phyloP scores from a whole-genome alignment of 2,329 filamentous ascomycete genomes.

The Cryphonectria carpinicola region DNA sequence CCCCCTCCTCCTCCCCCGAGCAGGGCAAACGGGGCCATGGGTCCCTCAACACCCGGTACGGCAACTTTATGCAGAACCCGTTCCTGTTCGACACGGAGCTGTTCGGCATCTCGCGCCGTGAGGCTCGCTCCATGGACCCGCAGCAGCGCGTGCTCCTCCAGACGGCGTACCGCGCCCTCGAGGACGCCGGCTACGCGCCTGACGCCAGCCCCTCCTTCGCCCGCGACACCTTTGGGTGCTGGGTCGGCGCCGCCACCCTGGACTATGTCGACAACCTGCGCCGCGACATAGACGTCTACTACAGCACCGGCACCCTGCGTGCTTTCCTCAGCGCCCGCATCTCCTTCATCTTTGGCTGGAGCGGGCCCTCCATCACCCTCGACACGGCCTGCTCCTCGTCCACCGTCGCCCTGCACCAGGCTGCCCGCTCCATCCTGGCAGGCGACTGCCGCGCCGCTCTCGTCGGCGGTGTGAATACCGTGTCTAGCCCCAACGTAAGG shows the following conservation, averaged over 20 bases:
- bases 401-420: slow-evolving; percentile 42
- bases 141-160: slow-evolving; percentile 45
- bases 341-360: slow-evolving; percentile 40
- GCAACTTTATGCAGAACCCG: not conserved
- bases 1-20: not conserved
- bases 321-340: slow-evolving; percentile 37
- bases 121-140: slow-evolving; percentile 44
- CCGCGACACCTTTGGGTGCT: not conserved
- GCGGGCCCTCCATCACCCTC: slow-evolving; percentile 38
- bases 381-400: slow-evolving; percentile 46
- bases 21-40: not conserved
- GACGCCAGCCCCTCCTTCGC: not conserved
- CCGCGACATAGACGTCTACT: slow-evolving; percentile 40
- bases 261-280: not conserved
- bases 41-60: not conserved
- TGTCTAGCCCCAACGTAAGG: slow-evolving; percentile 32
- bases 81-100: not conserved
- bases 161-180: slow-evolving; percentile 45
- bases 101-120: slow-evolving; percentile 43
- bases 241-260: not conserved
- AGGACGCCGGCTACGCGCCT: slow-evolving; percentile 31
- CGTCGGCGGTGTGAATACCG: slow-evolving; percentile 37
- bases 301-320: slow-evolving; percentile 35
- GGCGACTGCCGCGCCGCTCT: slow-evolving; percentile 39
- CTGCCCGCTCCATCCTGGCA: slow-evolving; percentile 35